A percentile compares a stretch with the other conserved stretches of the same genome.
These are phyloP conservation scores for Hypomontagnella submonticulosa DNA, from an alignment of 495 filamentous ascomycete species.

Conservation along the genomic window DNA sequence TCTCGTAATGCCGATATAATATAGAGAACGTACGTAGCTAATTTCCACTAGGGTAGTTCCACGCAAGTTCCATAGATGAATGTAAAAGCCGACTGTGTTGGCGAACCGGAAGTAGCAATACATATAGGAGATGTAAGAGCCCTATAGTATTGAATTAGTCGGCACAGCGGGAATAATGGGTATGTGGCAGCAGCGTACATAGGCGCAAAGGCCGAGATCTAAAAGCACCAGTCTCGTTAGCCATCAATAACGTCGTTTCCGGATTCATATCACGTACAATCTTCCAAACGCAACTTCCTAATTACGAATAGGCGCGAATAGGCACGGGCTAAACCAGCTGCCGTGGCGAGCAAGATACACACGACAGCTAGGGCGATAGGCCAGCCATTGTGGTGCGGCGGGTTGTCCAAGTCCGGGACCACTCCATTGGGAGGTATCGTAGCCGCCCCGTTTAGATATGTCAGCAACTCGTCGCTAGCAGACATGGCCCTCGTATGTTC, in stretches of 20 bases:
- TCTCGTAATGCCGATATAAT: not conserved
- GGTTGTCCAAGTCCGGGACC: not conserved
- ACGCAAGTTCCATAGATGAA: conserved; percentile 1
- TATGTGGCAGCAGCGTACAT: not conserved
- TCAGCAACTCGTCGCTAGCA: not conserved
- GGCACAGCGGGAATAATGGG: not conserved
- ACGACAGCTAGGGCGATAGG: conserved; percentile 1
- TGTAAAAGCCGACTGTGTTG: not conserved
- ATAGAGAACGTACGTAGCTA: not conserved
- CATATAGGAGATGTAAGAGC: not conserved
- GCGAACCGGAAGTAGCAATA: not conserved
- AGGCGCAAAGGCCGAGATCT: conserved; percentile 2
- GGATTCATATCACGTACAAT: not conserved
- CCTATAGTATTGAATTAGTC: not conserved
- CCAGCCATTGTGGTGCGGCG: not conserved
- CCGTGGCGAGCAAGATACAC: not conserved
- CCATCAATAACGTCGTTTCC: not conserved
- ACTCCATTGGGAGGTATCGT: not conserved
- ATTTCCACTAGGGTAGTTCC: not conserved
- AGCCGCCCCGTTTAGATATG: not conserved
- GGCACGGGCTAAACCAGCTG: not conserved
- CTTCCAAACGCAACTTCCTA: not conserved
- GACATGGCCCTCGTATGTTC: no score
- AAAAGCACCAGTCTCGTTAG: not conserved
- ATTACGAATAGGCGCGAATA: conserved; percentile 3